phyloP scores from a whole-genome alignment of 257 asterid species.

The Primulina tabacum region DNA sequence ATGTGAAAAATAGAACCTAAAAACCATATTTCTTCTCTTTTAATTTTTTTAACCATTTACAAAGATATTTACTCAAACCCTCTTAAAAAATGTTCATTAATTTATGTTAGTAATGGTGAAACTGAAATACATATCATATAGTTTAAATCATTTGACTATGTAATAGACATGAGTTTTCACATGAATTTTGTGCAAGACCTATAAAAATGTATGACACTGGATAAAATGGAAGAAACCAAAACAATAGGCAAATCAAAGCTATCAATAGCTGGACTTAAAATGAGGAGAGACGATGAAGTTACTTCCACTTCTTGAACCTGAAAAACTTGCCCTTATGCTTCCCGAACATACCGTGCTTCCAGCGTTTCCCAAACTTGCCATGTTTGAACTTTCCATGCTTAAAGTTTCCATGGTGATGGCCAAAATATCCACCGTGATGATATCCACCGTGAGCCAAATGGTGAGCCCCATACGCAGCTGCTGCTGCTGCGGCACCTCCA shows the following conservation, averaged over 20 bases:
- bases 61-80: too few species aligned
- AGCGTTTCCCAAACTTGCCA: conserved; percentile 65
- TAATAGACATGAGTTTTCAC: not conserved
- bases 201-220: too few species aligned
- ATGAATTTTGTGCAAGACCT: too few species aligned
- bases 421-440: too few species aligned
- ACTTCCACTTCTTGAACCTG: conserved; percentile 62
- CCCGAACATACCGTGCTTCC: conserved; percentile 66
- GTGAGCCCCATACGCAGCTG: conserved; percentile 84
- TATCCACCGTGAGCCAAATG: conserved; percentile 20
- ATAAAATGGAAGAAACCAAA: not conserved
- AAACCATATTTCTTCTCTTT: too few species aligned
- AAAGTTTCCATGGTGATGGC: conserved; percentile 45
- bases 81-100: too few species aligned
- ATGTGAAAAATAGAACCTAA: too few species aligned
- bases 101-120: not conserved
- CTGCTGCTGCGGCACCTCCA: conserved; percentile 90
- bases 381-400: conserved; percentile 61
- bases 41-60: too few species aligned
- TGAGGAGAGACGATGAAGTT: conserved; percentile 13
- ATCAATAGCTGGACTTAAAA: not conserved
- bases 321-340: conserved; percentile 44
- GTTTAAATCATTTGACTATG: not conserved
- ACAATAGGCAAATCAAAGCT: not conserved
- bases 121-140: too few species aligned